phyloP scores from a whole-genome alignment of 106 monocot genomes.

The Dendrobium huoshanense region DNA sequence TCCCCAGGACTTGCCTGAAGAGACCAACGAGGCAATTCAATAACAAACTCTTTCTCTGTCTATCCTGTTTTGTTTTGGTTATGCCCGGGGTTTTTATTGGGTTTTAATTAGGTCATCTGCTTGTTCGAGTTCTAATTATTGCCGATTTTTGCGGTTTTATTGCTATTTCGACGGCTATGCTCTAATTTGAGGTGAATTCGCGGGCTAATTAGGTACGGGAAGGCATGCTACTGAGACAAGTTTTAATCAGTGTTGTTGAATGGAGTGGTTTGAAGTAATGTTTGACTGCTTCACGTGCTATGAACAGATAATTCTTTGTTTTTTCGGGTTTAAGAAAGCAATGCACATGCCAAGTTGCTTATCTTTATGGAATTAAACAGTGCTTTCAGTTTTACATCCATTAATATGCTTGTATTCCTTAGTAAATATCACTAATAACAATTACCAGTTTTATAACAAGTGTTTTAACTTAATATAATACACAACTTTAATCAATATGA shows the following conservation, averaged over 20 bases:
- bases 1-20: slow-evolving; percentile 20
- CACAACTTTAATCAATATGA: neutral
- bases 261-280: neutral
- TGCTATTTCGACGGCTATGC: neutral
- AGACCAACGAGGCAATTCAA: slow-evolving; percentile 45
- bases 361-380: neutral
- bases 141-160: neutral
- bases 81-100: neutral
- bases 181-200: neutral
- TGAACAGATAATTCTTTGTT: neutral
- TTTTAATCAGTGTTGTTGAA: neutral
- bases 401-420: neutral
- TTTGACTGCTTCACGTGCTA: neutral
- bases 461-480: neutral
- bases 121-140: neutral
- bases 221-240: neutral
- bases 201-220: neutral
- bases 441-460: neutral
- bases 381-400: neutral
- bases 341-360: neutral
- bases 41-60: neutral
- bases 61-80: neutral
- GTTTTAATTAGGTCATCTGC: neutral
- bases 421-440: neutral
- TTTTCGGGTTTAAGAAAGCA: neutral